A percentile compares a stretch with the other conserved stretches of the same genome.
Evolutionary conservation across 306 rosid species (phyloP).

Genomic region (Dryas drummondii): DNA sequence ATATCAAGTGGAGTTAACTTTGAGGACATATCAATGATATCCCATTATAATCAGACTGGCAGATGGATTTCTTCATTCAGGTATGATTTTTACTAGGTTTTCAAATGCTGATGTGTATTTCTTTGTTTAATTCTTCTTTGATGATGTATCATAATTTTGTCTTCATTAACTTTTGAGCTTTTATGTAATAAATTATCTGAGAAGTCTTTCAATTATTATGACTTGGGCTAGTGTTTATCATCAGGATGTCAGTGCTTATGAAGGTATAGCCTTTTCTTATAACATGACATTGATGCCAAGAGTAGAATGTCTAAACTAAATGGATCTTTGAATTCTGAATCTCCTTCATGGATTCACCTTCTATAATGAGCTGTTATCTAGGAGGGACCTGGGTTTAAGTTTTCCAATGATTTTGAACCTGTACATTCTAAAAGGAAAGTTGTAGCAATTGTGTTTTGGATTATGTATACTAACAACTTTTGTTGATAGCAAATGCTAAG

Average conservation of each 20-base stretch:
- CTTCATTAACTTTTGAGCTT: background rate
- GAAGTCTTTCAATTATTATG: background rate
- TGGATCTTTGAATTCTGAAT: too few species aligned
- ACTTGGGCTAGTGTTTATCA: background rate
- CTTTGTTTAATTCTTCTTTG: background rate
- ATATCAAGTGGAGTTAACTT: slow-evolving; percentile 63
- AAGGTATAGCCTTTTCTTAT: too few species aligned
- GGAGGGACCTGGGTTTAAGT: too few species aligned
- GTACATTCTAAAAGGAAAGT: too few species aligned
- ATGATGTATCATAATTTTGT: background rate
- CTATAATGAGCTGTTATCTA: too few species aligned
- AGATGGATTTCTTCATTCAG: slow-evolving; percentile 77
- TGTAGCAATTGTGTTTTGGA: too few species aligned
- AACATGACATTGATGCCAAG: too few species aligned
- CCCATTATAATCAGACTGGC: slow-evolving; percentile 62
- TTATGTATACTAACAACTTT: background rate
- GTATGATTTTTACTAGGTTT: slow-evolving; percentile 39
- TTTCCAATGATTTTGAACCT: too few species aligned
- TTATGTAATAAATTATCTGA: background rate
- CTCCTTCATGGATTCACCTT: too few species aligned
- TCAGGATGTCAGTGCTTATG: too few species aligned
- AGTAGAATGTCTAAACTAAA: too few species aligned
- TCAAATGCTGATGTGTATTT: slow-evolving; percentile 1
- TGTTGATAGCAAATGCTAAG: background rate
- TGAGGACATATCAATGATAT: slow-evolving; percentile 39